These are phyloP conservation scores for Amphicarpaea edgeworthii DNA, from an alignment of 306 rosid genomes.

Conservation along the genomic window DNA sequence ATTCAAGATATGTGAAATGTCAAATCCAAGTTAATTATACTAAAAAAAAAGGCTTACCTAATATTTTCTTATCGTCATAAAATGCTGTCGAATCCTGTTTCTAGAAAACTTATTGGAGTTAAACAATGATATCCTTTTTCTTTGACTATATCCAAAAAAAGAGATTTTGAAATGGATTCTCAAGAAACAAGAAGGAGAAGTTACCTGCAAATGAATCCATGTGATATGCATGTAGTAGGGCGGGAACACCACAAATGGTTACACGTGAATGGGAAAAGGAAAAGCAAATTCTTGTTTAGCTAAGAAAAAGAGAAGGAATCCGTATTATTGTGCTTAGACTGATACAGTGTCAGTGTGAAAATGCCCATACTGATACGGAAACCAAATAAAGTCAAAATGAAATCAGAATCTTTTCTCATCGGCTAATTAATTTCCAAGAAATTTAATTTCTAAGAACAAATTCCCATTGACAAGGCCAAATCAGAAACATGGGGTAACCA, in stretches of 20 bases:
- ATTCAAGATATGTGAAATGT: not conserved
- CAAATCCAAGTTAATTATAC: not conserved
- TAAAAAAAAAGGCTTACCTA: not conserved
- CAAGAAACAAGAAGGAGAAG: not conserved
- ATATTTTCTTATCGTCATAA: not conserved
- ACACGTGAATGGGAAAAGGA: not conserved
- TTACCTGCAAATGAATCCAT: not conserved
- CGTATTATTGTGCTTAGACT: not conserved
- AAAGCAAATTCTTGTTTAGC: conserved; percentile 14
- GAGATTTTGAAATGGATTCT: conserved; percentile 15
- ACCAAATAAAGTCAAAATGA: conserved; percentile 34
- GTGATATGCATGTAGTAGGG: not conserved
- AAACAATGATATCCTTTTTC: not conserved
- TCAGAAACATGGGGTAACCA: conserved; percentile 26
- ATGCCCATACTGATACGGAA: conserved; percentile 17
- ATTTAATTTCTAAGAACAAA: conserved; percentile 27
- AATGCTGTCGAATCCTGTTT: not conserved
- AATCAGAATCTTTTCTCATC: not conserved
- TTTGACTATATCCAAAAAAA: not conserved
- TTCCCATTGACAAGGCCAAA: conserved; percentile 33
- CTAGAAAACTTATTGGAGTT: not conserved
- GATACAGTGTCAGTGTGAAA: not conserved
- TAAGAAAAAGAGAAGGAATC: not conserved
- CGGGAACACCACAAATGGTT: not conserved
- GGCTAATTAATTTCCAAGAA: too few relatives aligned